Percentiles rank a stretch among this genome's conserved stretches.
Evolutionary conservation across 2,329 filamentous ascomycete genomes (phyloP).

Genomic region (Arthrobotrys iridis): DNA sequence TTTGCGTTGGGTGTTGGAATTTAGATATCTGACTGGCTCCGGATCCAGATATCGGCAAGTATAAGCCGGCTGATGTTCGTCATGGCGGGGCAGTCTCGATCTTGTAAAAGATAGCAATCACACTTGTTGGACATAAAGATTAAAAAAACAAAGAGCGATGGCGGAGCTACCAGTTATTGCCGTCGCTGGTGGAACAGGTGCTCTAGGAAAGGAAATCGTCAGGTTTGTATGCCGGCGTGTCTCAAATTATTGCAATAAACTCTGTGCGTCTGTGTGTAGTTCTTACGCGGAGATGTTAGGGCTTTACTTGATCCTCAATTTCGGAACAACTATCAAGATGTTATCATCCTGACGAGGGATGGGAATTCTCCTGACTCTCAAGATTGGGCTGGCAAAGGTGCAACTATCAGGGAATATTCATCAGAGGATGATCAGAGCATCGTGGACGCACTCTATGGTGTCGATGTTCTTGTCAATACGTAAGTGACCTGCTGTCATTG

Average conservation of each 20-base stretch:
- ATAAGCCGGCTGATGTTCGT: not conserved
- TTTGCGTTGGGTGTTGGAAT: conserved; percentile 20
- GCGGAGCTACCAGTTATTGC: conserved; percentile 30
- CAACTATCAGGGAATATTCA: conserved; percentile 26
- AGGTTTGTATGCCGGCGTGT: conserved; percentile 20
- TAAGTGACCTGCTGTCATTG: not conserved
- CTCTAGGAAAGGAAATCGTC: conserved; percentile 40
- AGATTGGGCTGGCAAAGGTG: conserved; percentile 29
- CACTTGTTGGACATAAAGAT: too few species aligned
- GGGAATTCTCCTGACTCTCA: conserved; percentile 1
- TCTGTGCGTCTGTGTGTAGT: not conserved
- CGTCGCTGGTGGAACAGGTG: conserved; percentile 42
- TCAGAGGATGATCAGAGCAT: conserved; percentile 54
- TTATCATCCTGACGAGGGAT: conserved; percentile 46
- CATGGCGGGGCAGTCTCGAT: not conserved
- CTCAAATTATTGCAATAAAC: not conserved
- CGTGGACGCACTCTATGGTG: conserved; percentile 57
- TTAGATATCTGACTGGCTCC: not conserved
- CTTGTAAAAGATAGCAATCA: not conserved
- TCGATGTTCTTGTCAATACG: conserved; percentile 61
- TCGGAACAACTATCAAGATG: conserved; percentile 37
- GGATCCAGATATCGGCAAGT: conserved; percentile 17
- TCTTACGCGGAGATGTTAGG: conserved; percentile 9
- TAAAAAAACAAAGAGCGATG: conserved; percentile 2
- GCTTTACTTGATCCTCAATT: conserved; percentile 43